phyloP scores from a whole-genome alignment of 352 stramenopile genomes.

The Phytopythium montanum region DNA sequence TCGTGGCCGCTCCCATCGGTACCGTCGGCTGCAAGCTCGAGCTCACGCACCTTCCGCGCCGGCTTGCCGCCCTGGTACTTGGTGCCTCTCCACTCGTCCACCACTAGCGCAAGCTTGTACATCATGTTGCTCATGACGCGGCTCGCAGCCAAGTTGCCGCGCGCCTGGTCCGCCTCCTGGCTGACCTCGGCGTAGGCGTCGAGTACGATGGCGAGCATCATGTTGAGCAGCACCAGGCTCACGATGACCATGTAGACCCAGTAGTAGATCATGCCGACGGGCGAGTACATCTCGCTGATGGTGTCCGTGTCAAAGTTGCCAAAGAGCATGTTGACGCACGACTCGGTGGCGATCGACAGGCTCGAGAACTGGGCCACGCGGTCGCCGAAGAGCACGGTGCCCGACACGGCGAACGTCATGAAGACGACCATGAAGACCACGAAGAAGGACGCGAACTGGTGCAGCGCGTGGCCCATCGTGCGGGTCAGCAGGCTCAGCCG shows the following conservation, averaged over 20 bases:
- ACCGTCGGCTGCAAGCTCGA: not conserved
- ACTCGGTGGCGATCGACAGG: slow-evolving; percentile 25
- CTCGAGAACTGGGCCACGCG: slow-evolving; percentile 37
- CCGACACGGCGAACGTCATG: slow-evolving; percentile 37
- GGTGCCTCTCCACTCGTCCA: slow-evolving; percentile 8
- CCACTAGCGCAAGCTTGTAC: slow-evolving; percentile 13
- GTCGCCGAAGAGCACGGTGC: slow-evolving; percentile 42
- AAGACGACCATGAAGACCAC: slow-evolving; percentile 50
- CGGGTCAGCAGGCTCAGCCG: slow-evolving; percentile 39
- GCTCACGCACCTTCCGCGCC: slow-evolving; percentile 1
- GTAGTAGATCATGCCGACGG: slow-evolving; percentile 50
- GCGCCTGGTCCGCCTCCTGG: slow-evolving; percentile 24
- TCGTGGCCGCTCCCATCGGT: slow-evolving; percentile 3
- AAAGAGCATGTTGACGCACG: slow-evolving; percentile 58
- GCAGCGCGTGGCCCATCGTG: slow-evolving; percentile 32
- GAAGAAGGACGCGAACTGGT: slow-evolving; percentile 41
- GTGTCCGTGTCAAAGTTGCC: slow-evolving; percentile 43
- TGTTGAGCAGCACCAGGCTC: slow-evolving; percentile 55
- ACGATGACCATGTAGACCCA: slow-evolving; percentile 54
- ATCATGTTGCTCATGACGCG: slow-evolving; percentile 25
- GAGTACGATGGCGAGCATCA: slow-evolving; percentile 61
- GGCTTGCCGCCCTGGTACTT: not conserved
- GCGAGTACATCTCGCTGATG: slow-evolving; percentile 28
- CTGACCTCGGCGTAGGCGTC: slow-evolving; percentile 50
- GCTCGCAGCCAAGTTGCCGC: slow-evolving; percentile 15